Conservation (phyloP, 192 early-diverging fungal species). For the Spizellomyces sp. region DNA sequence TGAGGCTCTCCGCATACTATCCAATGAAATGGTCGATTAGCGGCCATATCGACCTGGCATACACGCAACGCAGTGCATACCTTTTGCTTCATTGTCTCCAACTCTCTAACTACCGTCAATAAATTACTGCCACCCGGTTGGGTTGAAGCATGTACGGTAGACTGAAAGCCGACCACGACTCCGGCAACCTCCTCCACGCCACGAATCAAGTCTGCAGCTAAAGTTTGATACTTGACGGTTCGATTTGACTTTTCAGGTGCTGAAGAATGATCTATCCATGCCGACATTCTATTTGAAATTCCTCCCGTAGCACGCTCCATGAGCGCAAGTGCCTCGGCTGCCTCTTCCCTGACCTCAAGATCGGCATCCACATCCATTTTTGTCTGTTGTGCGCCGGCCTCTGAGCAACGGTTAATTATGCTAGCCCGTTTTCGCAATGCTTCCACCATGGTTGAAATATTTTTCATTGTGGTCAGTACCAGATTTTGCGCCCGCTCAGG, state of each 20-base stretch:
- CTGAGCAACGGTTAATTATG: slow-evolving; percentile 1
- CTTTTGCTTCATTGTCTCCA: slow-evolving; percentile 13
- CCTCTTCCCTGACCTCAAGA: slow-evolving; percentile 14
- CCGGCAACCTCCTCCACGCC: slow-evolving; percentile 32
- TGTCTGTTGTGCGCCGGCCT: background rate
- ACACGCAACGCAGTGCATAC: too few relatives aligned
- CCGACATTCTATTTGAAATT: slow-evolving; percentile 3
- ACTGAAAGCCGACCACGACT: slow-evolving; percentile 7
- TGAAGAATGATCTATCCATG: slow-evolving; percentile 11
- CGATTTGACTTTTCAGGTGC: background rate
- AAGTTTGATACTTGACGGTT: slow-evolving; percentile 6
- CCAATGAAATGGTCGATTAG: too few relatives aligned
- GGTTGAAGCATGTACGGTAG: background rate
- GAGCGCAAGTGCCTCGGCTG: slow-evolving; percentile 24
- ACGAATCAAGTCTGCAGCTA: slow-evolving; percentile 29
- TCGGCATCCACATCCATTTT: background rate
- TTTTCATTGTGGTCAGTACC: slow-evolving; percentile 2
- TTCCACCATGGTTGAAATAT: slow-evolving; percentile 18
- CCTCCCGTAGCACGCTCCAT: slow-evolving; percentile 19
- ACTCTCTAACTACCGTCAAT: slow-evolving; percentile 12
- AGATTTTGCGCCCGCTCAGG: slow-evolving; percentile 23
- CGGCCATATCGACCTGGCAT: too few relatives aligned
- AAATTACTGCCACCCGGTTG: background rate
- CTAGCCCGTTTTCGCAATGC: slow-evolving; percentile 17
- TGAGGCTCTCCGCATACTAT: slow-evolving; percentile 25